Evolutionary conservation across 163 green algal genomes (phyloP).

Genomic region (Chlamydomonas reinhardtii): DNA sequence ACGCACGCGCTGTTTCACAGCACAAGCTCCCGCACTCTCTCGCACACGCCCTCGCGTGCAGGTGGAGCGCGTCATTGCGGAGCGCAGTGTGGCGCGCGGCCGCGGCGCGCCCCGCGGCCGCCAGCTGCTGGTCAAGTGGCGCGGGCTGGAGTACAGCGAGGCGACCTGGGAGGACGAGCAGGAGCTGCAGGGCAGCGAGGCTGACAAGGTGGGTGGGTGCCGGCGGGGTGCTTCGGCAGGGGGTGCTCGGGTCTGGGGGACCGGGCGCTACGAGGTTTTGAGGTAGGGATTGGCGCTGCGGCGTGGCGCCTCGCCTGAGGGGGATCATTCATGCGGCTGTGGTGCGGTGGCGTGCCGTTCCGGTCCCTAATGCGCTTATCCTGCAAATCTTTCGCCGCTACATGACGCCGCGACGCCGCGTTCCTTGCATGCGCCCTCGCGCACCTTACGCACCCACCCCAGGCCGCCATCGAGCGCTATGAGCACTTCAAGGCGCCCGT

Average conservation of each 20-base stretch:
- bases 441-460: too few species aligned
- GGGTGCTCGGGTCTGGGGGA: too few species aligned
- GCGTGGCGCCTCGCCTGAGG: too few species aligned
- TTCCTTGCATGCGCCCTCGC: too few species aligned
- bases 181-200: slow-evolving; percentile 31
- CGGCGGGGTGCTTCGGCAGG: not conserved
- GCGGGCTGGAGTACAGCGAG: slow-evolving; percentile 85
- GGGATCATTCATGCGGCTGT: too few species aligned
- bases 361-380: too few species aligned
- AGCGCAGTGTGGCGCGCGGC: slow-evolving; percentile 35
- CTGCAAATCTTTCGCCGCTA: too few species aligned
- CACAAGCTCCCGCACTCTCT: not conserved
- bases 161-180: slow-evolving; percentile 83
- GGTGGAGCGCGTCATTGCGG: slow-evolving; percentile 42
- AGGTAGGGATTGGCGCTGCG: too few species aligned
- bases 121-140: slow-evolving; percentile 86
- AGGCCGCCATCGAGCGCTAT: slow-evolving; percentile 58
- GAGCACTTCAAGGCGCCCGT: slow-evolving; percentile 19
- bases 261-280: too few species aligned
- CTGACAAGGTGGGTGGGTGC: slow-evolving; percentile 13
- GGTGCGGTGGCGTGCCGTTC: too few species aligned
- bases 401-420: too few species aligned
- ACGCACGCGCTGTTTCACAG: too few species aligned
- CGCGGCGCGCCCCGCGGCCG: slow-evolving; percentile 12
- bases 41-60: not conserved